Percentiles rank a stretch among this genome's conserved stretches.
Evolutionary conservation across 129 eudicot genomes (phyloP).

Genomic region (Sambucus nigra): DNA sequence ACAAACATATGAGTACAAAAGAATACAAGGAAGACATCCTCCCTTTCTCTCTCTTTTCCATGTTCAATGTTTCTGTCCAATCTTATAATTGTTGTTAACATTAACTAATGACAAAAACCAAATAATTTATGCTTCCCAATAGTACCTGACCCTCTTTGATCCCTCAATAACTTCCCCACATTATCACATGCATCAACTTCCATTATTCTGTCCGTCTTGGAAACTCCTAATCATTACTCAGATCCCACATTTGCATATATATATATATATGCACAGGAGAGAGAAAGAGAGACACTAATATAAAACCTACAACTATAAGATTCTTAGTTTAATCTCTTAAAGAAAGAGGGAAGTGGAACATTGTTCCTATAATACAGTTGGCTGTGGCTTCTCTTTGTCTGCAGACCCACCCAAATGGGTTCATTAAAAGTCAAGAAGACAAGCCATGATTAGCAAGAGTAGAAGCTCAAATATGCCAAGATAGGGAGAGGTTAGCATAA

Average conservation of each 20-base stretch:
- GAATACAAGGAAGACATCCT: slow-evolving; percentile 11
- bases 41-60: slow-evolving; percentile 7
- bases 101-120: neutral
- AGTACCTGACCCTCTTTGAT: neutral
- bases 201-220: slow-evolving; percentile 4
- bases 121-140: slow-evolving; percentile 4
- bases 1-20: too few relatives aligned
- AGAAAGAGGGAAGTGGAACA: too few relatives aligned
- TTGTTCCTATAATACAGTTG: too few relatives aligned
- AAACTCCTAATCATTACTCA: slow-evolving; percentile 31
- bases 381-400: slow-evolving; percentile 24
- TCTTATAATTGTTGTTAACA: slow-evolving; percentile 5
- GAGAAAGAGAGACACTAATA: too few relatives aligned
- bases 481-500: too few relatives aligned
- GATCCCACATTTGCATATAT: slow-evolving; percentile 14
- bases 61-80: slow-evolving; percentile 27
- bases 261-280: too few relatives aligned
- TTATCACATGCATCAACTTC: slow-evolving; percentile 23
- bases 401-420: slow-evolving; percentile 20
- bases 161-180: slow-evolving; percentile 8
- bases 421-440: slow-evolving; percentile 10
- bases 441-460: slow-evolving; percentile 22
- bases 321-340: too few relatives aligned
- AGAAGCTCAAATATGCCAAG: neutral
- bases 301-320: too few relatives aligned